Conservation (phyloP, 305 asterid species). For the Solanum hybrid region DNA sequence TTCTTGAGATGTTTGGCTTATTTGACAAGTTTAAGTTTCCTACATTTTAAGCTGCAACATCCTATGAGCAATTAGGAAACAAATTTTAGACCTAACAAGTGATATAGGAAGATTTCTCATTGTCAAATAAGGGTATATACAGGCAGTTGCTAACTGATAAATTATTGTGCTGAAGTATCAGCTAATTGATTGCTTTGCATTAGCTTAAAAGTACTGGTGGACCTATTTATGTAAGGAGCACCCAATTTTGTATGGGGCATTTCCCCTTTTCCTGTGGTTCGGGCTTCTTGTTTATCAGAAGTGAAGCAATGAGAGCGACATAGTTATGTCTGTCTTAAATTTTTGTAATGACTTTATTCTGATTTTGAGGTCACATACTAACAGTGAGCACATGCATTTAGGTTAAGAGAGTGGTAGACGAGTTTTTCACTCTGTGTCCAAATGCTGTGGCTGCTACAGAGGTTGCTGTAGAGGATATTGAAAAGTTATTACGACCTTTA, state of each 20-base stretch:
- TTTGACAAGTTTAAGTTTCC: background rate
- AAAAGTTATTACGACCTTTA: conserved; percentile 46
- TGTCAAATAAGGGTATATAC: background rate
- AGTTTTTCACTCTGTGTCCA: conserved; percentile 60
- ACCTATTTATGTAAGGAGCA: background rate
- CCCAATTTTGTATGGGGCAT: background rate
- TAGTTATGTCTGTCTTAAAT: background rate
- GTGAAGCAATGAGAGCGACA: background rate
- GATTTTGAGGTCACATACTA: background rate
- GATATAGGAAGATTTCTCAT: background rate
- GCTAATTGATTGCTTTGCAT: background rate
- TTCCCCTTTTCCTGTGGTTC: background rate
- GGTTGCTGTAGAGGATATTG: conserved; percentile 39
- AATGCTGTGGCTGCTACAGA: conserved; percentile 53
- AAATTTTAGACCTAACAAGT: background rate
- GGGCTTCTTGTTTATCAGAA: background rate
- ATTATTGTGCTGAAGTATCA: background rate
- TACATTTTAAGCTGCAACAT: background rate
- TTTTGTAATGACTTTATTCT: background rate
- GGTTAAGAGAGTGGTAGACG: conserved; percentile 40
- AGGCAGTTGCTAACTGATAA: background rate
- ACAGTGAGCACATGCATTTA: conserved; percentile 11
- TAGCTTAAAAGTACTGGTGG: background rate
- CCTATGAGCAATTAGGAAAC: background rate
- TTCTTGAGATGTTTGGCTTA: background rate